A percentile compares a stretch with the other conserved stretches of the same genome.
These are phyloP conservation scores for Asterophora parasitica DNA, from an alignment of 768 basidiomycete species.

Conservation along the genomic window DNA sequence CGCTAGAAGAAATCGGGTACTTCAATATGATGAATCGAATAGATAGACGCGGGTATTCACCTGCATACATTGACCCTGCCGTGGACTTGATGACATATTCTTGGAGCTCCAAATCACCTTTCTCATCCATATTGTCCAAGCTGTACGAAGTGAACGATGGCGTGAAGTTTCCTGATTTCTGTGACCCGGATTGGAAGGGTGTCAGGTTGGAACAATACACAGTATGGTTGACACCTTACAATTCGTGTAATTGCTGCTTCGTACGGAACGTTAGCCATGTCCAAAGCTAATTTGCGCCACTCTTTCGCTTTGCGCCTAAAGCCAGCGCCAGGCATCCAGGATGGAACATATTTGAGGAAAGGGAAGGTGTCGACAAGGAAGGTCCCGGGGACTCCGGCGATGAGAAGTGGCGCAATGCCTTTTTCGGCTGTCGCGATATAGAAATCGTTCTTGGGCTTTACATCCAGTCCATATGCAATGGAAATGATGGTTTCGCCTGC, in stretches of 20 bases:
- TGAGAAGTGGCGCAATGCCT: constrained; percentile 23
- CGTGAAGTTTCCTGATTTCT: constrained; percentile 12
- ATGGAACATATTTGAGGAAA: constrained; percentile 29
- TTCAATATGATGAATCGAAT: neutral
- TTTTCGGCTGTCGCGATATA: constrained; percentile 28
- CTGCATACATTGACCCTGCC: constrained; percentile 24
- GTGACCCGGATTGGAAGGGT: constrained; percentile 1
- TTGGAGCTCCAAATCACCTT: constrained; percentile 11
- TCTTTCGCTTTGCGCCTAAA: constrained; percentile 30
- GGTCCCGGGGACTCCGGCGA: constrained; percentile 22
- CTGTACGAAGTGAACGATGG: constrained; percentile 20
- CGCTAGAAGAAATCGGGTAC: constrained; percentile 12
- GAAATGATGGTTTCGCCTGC: constrained; percentile 25
- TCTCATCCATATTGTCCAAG: constrained; percentile 16
- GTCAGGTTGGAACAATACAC: neutral
- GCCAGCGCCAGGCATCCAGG: constrained; percentile 31
- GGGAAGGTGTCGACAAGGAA: constrained; percentile 30
- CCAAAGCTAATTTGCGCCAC: constrained; percentile 16
- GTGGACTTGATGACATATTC: constrained; percentile 19
- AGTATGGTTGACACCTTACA: constrained; percentile 7
- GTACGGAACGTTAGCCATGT: constrained; percentile 23
- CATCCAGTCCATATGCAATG: constrained; percentile 30
- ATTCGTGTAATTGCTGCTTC: constrained; percentile 14
- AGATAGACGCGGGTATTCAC: constrained; percentile 7
- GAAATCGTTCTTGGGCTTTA: constrained; percentile 28